Percentiles rank a stretch among this genome's conserved stretches.
These are phyloP conservation scores for Morella rubra DNA, from an alignment of 306 rosid species.

Conservation along the genomic window DNA sequence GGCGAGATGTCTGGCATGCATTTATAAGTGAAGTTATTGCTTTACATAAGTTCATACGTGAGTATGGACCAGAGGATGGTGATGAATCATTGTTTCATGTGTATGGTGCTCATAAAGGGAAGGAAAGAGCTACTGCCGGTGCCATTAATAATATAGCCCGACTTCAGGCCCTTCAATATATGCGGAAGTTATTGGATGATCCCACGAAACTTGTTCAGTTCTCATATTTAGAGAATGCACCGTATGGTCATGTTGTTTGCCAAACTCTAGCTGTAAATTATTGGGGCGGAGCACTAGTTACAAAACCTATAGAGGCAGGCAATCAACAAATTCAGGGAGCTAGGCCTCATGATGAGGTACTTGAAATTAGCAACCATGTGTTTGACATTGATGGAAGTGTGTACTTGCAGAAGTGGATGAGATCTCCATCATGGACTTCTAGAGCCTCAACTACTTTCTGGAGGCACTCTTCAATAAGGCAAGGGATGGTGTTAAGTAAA, in stretches of 20 bases:
- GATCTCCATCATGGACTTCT: constrained; percentile 80
- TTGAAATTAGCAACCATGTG: constrained; percentile 54
- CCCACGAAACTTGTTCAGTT: constrained; percentile 87
- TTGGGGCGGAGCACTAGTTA: constrained; percentile 83
- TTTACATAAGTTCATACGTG: constrained; percentile 66
- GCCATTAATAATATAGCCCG: constrained; percentile 76
- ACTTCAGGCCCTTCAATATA: constrained; percentile 81
- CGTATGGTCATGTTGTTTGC: constrained; percentile 70
- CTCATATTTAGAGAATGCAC: constrained; percentile 67
- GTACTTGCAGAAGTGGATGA: constrained; percentile 84
- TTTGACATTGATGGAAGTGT: constrained; percentile 93
- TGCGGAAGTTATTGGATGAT: constrained; percentile 79
- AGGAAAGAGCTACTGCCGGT: constrained; percentile 60
- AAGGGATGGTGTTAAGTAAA: constrained; percentile 79
- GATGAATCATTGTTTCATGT: constrained; percentile 63
- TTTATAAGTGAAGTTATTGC: constrained; percentile 73
- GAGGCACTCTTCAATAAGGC: constrained; percentile 63
- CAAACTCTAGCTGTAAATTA: constrained; percentile 83
- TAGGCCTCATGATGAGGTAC: constrained; percentile 44
- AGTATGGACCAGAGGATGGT: constrained; percentile 73
- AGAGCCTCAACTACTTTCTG: constrained; percentile 67
- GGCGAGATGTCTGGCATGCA: constrained; percentile 95
- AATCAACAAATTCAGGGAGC: constrained; percentile 36
- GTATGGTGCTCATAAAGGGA: constrained; percentile 79
- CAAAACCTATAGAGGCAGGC: constrained; percentile 45